Evolutionary conservation across 257 asterid genomes (phyloP).

Genomic region (Nicotiana paniculata): DNA sequence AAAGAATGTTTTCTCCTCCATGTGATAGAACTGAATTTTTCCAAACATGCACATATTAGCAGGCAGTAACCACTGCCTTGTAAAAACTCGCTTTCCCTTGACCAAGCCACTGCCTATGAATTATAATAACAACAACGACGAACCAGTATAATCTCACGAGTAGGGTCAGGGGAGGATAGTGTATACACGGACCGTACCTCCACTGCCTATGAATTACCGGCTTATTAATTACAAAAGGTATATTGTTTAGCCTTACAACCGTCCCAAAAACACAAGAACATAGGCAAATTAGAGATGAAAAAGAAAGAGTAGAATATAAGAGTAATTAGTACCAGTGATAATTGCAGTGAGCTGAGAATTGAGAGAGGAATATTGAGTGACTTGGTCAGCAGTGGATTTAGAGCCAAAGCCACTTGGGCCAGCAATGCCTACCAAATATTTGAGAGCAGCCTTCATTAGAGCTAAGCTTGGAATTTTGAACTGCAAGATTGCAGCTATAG

Average conservation of each 20-base stretch:
- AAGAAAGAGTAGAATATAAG: neutral
- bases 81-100: neutral
- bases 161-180: no score
- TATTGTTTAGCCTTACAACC: neutral
- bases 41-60: neutral
- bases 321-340: constrained; percentile 54
- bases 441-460: constrained; percentile 58
- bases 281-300: neutral
- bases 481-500: constrained; percentile 28
- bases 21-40: neutral
- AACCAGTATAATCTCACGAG: no score
- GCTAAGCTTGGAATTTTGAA: constrained; percentile 33
- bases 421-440: constrained; percentile 71
- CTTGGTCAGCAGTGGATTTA: constrained; percentile 60
- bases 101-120: neutral
- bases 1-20: neutral
- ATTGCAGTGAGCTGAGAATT: constrained; percentile 62
- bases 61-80: neutral
- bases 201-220: neutral
- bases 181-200: no score
- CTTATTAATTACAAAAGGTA: neutral
- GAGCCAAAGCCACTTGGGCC: constrained; percentile 90
- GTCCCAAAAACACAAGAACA: neutral
- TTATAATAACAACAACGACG: neutral
- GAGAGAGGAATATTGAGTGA: constrained; percentile 32